Conservation (phyloP, 148 eudicot species). For the Chenopodium berlandieri region DNA sequence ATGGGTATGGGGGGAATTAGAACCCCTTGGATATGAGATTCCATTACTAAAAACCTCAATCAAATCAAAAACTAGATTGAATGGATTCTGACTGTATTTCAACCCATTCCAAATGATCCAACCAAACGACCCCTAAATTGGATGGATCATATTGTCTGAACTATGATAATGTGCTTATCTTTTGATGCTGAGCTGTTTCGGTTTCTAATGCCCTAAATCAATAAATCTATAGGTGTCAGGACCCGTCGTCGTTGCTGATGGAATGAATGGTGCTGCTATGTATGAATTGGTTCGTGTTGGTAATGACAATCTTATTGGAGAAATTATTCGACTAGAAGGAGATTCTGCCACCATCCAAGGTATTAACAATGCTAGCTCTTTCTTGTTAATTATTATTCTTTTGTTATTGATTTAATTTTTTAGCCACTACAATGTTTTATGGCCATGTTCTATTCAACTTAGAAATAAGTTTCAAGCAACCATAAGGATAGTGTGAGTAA, state of each 20-base stretch:
- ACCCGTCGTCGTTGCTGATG: slow-evolving; percentile 99
- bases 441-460: background rate
- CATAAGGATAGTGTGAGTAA: too few relatives aligned
- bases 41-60: too few relatives aligned
- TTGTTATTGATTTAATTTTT: background rate
- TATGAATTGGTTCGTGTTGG: slow-evolving; percentile 98
- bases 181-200: background rate
- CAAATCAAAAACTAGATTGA: too few relatives aligned
- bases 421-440: background rate
- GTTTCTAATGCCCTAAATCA: background rate
- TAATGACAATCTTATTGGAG: slow-evolving; percentile 95
- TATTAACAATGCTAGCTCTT: slow-evolving; percentile 10
- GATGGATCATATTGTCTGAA: background rate
- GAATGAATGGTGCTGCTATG: slow-evolving; percentile 99
- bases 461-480: background rate
- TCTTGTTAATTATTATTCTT: background rate
- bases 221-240: slow-evolving; percentile 70
- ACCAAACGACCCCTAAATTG: background rate
- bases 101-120: too few relatives aligned
- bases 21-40: too few relatives aligned
- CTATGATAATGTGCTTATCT: background rate
- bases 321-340: slow-evolving; percentile 96
- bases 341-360: slow-evolving; percentile 99
- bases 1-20: too few relatives aligned
- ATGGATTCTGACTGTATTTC: too few relatives aligned